Percentiles rank a stretch among this genome's conserved stretches.
phyloP scores from a whole-genome alignment of 2,329 filamentous ascomycete species.

The Trichophyton schoenleinii region DNA sequence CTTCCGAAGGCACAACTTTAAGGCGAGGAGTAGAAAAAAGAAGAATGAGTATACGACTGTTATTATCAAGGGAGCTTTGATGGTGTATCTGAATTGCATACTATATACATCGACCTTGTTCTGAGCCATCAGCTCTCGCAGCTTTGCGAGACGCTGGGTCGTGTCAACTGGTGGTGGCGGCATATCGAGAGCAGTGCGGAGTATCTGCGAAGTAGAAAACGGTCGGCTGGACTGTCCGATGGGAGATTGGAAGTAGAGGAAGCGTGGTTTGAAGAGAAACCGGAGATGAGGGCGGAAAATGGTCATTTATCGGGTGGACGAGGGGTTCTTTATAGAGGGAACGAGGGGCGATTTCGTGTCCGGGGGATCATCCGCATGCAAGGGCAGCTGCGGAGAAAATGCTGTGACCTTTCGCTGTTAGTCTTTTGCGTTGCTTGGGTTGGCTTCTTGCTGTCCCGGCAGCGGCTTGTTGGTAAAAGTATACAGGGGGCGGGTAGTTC shows the following conservation, averaged over 20 bases:
- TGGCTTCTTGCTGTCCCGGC: neutral
- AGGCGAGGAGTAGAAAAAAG: slow-evolving; percentile 34
- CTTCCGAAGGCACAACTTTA: slow-evolving; percentile 86
- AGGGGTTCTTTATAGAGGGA: slow-evolving; percentile 18
- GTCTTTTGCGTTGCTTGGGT: neutral
- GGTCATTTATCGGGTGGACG: slow-evolving; percentile 18
- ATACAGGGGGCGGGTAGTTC: neutral
- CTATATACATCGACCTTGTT: slow-evolving; percentile 83
- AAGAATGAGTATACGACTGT: slow-evolving; percentile 21
- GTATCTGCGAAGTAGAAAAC: slow-evolving; percentile 27
- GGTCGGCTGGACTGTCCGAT: slow-evolving; percentile 21
- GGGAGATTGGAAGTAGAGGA: slow-evolving; percentile 9
- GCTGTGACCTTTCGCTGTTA: neutral
- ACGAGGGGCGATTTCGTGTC: slow-evolving; percentile 8
- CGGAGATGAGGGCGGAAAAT: slow-evolving; percentile 10
- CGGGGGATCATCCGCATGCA: slow-evolving; percentile 6
- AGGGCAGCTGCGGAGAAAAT: neutral
- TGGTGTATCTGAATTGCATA: slow-evolving; percentile 36
- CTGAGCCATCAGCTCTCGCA: slow-evolving; percentile 78
- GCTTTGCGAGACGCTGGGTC: slow-evolving; percentile 56
- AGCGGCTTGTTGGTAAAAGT: neutral
- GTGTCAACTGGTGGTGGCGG: slow-evolving; percentile 57
- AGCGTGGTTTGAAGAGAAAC: neutral
- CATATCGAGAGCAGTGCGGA: slow-evolving; percentile 46
- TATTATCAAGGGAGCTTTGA: slow-evolving; percentile 2